Base-by-base conservation (phyloP, 352 stramenopile species). In the Pythium biforme region DNA sequence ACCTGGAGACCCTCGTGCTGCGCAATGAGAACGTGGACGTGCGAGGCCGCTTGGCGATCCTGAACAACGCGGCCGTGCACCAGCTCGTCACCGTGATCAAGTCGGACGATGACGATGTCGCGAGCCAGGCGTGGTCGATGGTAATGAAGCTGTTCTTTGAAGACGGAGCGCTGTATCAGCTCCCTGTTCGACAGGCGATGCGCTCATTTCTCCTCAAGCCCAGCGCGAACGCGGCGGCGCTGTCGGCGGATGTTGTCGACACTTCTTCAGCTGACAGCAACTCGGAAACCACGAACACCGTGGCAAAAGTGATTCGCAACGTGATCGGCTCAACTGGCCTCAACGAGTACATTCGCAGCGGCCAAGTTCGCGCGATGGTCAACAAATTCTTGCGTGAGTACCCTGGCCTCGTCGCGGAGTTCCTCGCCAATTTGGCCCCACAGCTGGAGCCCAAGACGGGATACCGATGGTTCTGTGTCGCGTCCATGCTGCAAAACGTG, bases 391-490 rank as follows among this genome's bases (percentile, higher is more conserved):
- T 96, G 15, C 48, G 54, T 0, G 79, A 64, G 61, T 96, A 90
- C 50, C 87, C 85, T 0, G 83, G 74, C 0, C 71, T 92, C 3
- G 37, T 82, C 12, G 70, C 77, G 2, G 79, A 90, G 31, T 91
- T 90, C 54, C 53, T 94, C 19, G 53, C 77, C 23, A 73, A 73
- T 8, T 39, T 92, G 37, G 62, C 80, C 0, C 59, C 89, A 17
- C 83, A 88, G 29, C 69, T 96, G 15, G 84, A 96, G 55, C 87
- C 87, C 1, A 86, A 86, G 25, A 73, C 76, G 1, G 80, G 73
- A 3, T 96, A 79, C 51, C 80, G 84, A 39, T 96, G 87, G 87
- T 96, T 94, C 60, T 83, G 70, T 22, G 72, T 89, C 6, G 75
- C 76, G 0, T 91, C 82, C 10, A 70, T 94, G 26, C 64, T 94